Evolutionary conservation across 805 yeast species (phyloP).

Genomic region (Kodamaea lidongshanica): DNA sequence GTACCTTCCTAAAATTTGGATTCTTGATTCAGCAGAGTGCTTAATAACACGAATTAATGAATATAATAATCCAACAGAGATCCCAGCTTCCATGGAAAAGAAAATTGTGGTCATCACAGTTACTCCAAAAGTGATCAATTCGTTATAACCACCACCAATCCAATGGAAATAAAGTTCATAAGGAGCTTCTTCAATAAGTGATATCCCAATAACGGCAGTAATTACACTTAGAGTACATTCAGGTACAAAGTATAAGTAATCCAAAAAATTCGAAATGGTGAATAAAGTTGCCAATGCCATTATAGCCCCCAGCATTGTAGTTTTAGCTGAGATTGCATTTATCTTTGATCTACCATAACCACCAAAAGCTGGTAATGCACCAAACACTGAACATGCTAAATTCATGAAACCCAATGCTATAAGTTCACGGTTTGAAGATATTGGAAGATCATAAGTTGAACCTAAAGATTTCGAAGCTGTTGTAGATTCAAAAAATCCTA

Average conservation of each 20-base stretch:
- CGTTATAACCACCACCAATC: slow-evolving; percentile 69
- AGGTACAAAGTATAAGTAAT: slow-evolving; percentile 68
- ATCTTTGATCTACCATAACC: slow-evolving; percentile 93
- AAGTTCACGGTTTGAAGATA: slow-evolving; percentile 83
- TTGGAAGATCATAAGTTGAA: slow-evolving; percentile 59
- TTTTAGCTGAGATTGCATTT: slow-evolving; percentile 76
- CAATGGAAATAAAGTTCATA: slow-evolving; percentile 68
- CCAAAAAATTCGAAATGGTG: slow-evolving; percentile 55
- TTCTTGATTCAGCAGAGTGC: slow-evolving; percentile 75
- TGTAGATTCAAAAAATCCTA: slow-evolving; percentile 90
- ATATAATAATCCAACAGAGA: slow-evolving; percentile 77
- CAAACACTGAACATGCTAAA: slow-evolving; percentile 55
- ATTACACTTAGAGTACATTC: slow-evolving; percentile 73
- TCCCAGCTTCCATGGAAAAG: slow-evolving; percentile 81
- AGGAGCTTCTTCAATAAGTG: slow-evolving; percentile 75
- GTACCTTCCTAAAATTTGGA: slow-evolving; percentile 69
- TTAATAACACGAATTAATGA: slow-evolving; percentile 74
- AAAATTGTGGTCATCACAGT: slow-evolving; percentile 60
- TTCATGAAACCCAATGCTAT: slow-evolving; percentile 84
- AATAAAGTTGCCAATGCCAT: slow-evolving; percentile 73
- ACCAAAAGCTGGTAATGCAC: slow-evolving; percentile 85
- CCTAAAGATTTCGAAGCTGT: slow-evolving; percentile 88
- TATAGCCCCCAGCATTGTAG: slow-evolving; percentile 76
- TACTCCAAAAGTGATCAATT: slow-evolving; percentile 59
- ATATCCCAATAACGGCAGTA: slow-evolving; percentile 63